Base-by-base conservation (phyloP, 2,329 filamentous ascomycete genomes). In the Colletotrichum sp. region DNA sequence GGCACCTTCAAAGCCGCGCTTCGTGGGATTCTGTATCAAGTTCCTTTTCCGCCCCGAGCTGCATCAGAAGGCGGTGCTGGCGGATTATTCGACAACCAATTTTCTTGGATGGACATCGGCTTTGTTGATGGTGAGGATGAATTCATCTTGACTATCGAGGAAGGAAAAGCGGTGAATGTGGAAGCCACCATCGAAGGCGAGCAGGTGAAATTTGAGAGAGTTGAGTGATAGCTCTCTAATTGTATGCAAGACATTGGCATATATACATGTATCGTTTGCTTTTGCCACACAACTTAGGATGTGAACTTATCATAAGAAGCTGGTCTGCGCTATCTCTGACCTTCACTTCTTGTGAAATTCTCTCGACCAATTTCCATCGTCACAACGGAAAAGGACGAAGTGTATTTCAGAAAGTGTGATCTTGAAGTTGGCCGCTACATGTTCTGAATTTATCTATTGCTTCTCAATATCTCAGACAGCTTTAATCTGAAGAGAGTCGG, bases 111-210 rank as follows among this genome's bases (percentile, higher is more conserved):
- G 26, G n/a, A 34, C 18, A 9, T 62, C 1, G 59, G 59, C 1
- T 34, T 34, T 32, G 18, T 34, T n/a, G 59, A 62, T 34, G 32
- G 28, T 15, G 18, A 8, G 16, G 59, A 62, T 32, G 59, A 62
- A 32, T 62, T 62, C 0, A 34, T 62, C 28, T 62, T 62, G 10
- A 34, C 30, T 5, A 24, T 62, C 3, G 59, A 62, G 59, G 30
- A 24, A 5, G 59, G 59, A 0, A 62, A 34, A 32, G 18, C 32
- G 12, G 1, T 32, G 26, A 32, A 5, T 9, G 30, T 62, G 30
- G 44, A 52, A 52, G 44, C 0, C 0, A 0, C 28, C 9, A 8
- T n/a, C 1, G 28, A 0, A 34, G 28, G 30, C n/a, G 59, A 32
- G 4, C 59, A 24, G 59, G 0, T 4, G 26, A 62, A 7, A 21